Evolutionary conservation across 371 early-diverging fungal genomes (phyloP).

Genomic region (Syncephalastrum racemosum): DNA sequence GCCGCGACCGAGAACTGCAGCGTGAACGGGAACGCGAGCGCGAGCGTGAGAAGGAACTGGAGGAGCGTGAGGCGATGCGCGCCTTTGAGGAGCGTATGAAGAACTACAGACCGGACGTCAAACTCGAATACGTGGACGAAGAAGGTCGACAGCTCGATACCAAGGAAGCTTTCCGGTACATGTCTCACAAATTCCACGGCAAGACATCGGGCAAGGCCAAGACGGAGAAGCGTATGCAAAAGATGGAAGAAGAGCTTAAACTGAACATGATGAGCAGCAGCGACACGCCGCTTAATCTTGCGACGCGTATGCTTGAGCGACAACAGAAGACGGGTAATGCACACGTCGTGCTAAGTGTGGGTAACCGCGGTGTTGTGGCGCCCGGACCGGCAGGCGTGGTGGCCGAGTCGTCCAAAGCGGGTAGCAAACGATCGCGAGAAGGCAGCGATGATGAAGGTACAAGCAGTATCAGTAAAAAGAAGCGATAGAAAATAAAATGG

Average conservation of each 20-base stretch:
- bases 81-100: constrained; percentile 83
- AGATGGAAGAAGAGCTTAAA: constrained; percentile 80
- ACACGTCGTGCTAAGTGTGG: constrained; percentile 81
- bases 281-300: constrained; percentile 80
- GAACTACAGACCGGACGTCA: constrained; percentile 88
- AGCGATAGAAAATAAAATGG: constrained; percentile 3
- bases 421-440: constrained; percentile 10
- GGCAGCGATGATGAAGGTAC: constrained; percentile 4
- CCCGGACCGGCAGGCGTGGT: constrained; percentile 6
- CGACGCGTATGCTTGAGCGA: constrained; percentile 70
- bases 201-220: constrained; percentile 91
- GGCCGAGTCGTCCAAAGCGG: constrained; percentile 5
- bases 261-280: constrained; percentile 75
- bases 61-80: constrained; percentile 68
- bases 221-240: constrained; percentile 86
- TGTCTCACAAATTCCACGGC: constrained; percentile 97
- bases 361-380: constrained; percentile 65
- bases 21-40: constrained; percentile 45
- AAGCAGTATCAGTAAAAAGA: constrained; percentile 2
- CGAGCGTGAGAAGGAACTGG: constrained; percentile 53
- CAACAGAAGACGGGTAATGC: constrained; percentile 75
- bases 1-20: constrained; percentile 33
- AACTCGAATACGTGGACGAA: constrained; percentile 90
- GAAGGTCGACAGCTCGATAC: constrained; percentile 76
- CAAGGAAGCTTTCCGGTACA: constrained; percentile 90